Base-by-base conservation (phyloP, 1,284 basidiomycete species). In the Exsudoporus floridanus region DNA sequence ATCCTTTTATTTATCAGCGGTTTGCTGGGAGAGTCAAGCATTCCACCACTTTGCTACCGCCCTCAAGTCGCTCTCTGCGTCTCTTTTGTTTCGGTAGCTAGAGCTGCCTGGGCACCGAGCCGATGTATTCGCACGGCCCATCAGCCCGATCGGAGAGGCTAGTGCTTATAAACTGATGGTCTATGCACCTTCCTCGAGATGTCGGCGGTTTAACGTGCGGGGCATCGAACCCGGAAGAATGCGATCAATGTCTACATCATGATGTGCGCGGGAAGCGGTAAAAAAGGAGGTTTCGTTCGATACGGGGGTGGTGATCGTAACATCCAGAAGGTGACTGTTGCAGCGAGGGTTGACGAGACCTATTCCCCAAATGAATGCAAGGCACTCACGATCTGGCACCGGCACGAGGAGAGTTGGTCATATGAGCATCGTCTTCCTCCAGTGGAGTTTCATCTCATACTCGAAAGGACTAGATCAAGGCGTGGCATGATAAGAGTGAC, bases 121-220 rank as follows among this genome's bases (percentile, higher is more conserved):
- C 75, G 81, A 98, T 88, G 58, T 90, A 81, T 48, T 88, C 83
- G 35, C 87, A 43, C 41, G n/a, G n/a, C n/a, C n/a, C n/a, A n/a
- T n/a, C n/a, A n/a, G n/a, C n/a, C n/a, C n/a, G n/a, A n/a, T n/a
- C n/a, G n/a, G n/a, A n/a, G n/a, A n/a, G n/a, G n/a, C 76, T 14
- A 99, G 94, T 57, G 98, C 87, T 73, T 97, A 98, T 81, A 99
- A 94, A 63, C 89, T 91, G 56, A 86, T 81, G 54, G 98, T 92
- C 66, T 94, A 82, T 0, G 95, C 95, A 12, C 95, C 95, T 72
- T 99, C 96, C 67, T 99, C 91, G 59, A 94, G 45, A 98, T 86
- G 54, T 80, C 92, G 52, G 90, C 90, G 23, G 88, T n/a, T n/a
- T n/a, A n/a, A 92, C 1, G 90, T 94, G 0, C 95, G 92, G 0